phyloP scores from a whole-genome alignment of 768 basidiomycete genomes.

The Clitopilus passeckerianus region DNA sequence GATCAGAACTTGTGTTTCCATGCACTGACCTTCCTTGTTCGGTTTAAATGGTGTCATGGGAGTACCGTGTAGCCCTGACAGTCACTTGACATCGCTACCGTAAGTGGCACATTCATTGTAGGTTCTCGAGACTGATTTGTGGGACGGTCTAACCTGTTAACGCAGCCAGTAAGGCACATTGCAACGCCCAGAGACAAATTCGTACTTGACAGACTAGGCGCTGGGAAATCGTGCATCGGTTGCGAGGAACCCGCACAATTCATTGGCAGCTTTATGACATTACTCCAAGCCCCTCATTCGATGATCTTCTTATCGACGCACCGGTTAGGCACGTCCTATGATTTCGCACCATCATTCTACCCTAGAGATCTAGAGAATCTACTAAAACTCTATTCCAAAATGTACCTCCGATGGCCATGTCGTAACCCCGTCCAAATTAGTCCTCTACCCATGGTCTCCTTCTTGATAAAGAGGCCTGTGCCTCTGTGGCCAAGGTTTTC shows the following conservation, averaged over 20 bases:
- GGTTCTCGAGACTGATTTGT: not conserved
- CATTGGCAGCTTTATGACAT: not conserved
- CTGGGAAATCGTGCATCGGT: not conserved
- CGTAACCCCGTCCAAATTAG: slow-evolving; percentile 38
- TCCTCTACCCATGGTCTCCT: slow-evolving; percentile 25
- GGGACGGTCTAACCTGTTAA: not conserved
- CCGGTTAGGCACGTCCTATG: not conserved
- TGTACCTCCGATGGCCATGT: slow-evolving; percentile 25
- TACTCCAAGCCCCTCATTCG: not conserved
- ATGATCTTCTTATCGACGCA: not conserved
- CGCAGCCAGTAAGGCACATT: not conserved
- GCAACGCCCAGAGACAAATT: not conserved
- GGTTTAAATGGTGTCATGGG: not conserved
- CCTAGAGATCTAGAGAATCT: not conserved
- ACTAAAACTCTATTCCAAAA: slow-evolving; percentile 47
- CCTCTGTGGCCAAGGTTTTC: not conserved
- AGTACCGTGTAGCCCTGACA: not conserved
- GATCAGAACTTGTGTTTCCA: not conserved
- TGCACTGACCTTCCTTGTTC: not conserved
- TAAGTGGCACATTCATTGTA: not conserved
- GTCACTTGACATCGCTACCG: not conserved
- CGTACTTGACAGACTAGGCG: not conserved
- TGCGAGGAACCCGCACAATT: not conserved
- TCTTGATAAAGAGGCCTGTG: slow-evolving; percentile 26
- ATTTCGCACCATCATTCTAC: not conserved